phyloP scores from a whole-genome alignment of 805 yeast species.

The Pichia rugopelliculosa region DNA sequence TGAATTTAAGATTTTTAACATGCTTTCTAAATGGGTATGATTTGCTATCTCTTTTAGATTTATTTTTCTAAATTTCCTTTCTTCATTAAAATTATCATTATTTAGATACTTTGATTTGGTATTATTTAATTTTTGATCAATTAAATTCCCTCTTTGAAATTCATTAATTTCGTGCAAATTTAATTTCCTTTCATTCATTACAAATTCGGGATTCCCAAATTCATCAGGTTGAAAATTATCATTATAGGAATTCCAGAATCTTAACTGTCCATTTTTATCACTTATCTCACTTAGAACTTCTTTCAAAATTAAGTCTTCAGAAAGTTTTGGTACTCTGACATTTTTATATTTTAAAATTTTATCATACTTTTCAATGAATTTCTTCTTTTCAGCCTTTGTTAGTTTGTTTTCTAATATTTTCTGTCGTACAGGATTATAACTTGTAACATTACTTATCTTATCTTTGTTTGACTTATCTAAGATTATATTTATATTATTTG shows the following conservation, averaged over 20 bases:
- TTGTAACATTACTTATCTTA: slow-evolving; percentile 13
- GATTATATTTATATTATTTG: not conserved
- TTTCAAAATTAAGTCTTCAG: slow-evolving; percentile 8
- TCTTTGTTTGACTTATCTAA: slow-evolving; percentile 3
- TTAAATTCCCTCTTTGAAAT: not conserved
- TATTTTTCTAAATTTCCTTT: slow-evolving; percentile 5
- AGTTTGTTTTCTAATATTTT: slow-evolving; percentile 1
- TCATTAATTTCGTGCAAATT: not conserved
- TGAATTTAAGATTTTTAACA: slow-evolving; percentile 6
- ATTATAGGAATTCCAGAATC: slow-evolving; percentile 7
- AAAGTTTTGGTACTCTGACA: slow-evolving; percentile 3
- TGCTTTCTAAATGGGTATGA: slow-evolving; percentile 12
- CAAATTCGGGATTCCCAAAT: not conserved
- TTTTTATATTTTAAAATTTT: slow-evolving; percentile 3
- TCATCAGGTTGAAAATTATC: not conserved
- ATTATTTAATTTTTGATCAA: not conserved
- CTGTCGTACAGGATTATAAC: slow-evolving; percentile 14
- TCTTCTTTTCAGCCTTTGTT: not conserved
- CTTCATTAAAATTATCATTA: not conserved
- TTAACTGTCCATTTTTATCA: not conserved
- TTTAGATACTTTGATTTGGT: not conserved
- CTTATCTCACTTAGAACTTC: slow-evolving; percentile 6
- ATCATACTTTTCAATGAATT: slow-evolving; percentile 1
- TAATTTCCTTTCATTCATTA: slow-evolving; percentile 7
- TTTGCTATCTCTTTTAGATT: slow-evolving; percentile 6